Evolutionary conservation across 2,329 filamentous ascomycete genomes (phyloP).

Genomic region (Cladophialophora yegresii): DNA sequence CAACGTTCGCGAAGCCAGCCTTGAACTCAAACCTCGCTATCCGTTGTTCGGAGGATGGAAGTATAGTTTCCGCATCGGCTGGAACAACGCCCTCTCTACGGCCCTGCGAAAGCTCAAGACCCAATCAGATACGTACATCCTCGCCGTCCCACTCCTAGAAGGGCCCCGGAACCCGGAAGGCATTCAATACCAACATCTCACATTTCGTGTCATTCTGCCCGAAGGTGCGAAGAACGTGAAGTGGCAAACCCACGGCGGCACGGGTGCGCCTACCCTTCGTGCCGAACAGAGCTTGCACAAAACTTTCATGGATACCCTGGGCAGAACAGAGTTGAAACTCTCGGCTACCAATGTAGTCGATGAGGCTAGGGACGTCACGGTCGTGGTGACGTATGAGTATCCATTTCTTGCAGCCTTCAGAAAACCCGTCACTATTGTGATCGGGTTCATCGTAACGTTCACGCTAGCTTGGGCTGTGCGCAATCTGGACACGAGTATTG

Average conservation of each 20-base stretch:
- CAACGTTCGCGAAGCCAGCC: constrained; percentile 68
- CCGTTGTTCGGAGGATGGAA: constrained; percentile 98
- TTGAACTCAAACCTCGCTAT: constrained; percentile 91
- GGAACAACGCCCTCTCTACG: constrained; percentile 81
- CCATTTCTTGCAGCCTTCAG: constrained; percentile 71
- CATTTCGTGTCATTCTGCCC: constrained; percentile 80
- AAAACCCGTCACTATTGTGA: constrained; percentile 82
- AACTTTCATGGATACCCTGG: constrained; percentile 91
- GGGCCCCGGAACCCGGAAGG: constrained; percentile 85
- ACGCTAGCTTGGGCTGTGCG: constrained; percentile 72
- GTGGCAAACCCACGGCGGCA: constrained; percentile 75
- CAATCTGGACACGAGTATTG: constrained; percentile 79
- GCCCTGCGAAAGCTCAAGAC: constrained; percentile 67
- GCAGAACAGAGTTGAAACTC: constrained; percentile 78
- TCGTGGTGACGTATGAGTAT: constrained; percentile 77
- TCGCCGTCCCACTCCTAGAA: constrained; percentile 91
- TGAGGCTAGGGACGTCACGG: constrained; percentile 74
- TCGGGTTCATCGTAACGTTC: constrained; percentile 73
- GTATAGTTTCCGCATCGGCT: constrained; percentile 94
- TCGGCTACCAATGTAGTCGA: constrained; percentile 86
- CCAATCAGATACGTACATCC: constrained; percentile 69
- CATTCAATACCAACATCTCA: constrained; percentile 78
- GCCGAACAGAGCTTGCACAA: constrained; percentile 67
- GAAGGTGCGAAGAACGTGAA: constrained; percentile 72
- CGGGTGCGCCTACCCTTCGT: constrained; percentile 69